Percentiles rank a stretch among this genome's conserved stretches.
Conservation (phyloP, 2,329 filamentous ascomycete species). For the Diplodia sapinea region DNA sequence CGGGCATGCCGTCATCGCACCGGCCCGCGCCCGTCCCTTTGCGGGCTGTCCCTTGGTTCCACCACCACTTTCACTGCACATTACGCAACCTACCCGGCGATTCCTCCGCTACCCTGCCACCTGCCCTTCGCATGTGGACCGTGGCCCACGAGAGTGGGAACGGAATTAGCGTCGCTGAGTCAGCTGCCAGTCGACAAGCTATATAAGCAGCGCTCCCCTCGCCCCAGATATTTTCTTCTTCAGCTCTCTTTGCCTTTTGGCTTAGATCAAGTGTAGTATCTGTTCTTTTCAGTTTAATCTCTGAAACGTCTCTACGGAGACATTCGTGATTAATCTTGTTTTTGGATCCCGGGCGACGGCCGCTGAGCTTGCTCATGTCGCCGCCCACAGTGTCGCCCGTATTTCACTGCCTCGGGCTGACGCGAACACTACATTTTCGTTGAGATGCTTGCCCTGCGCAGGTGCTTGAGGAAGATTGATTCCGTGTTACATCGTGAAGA, state of each 20-base stretch:
- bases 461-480: conserved; percentile 25
- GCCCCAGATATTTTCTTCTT: background rate
- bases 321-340: conserved; percentile 26
- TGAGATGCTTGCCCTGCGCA: conserved; percentile 12
- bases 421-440: conserved; percentile 23
- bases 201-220: background rate
- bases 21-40: background rate
- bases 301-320: conserved; percentile 21
- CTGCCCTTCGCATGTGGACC: background rate
- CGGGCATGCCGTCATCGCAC: conserved; percentile 16
- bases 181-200: background rate
- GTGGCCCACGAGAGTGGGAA: too few relatives aligned
- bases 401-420: conserved; percentile 27
- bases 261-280: conserved; percentile 31
- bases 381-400: conserved; percentile 28
- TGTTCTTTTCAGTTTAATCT: conserved; percentile 31
- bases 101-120: background rate
- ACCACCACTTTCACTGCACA: background rate
- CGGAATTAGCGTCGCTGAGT: background rate
- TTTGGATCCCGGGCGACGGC: conserved; percentile 19
- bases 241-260: conserved; percentile 30
- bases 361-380: conserved; percentile 28
- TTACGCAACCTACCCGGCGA: background rate
- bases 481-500: too few relatives aligned
- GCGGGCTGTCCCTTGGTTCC: background rate